Evolutionary conservation across 192 early-diverging fungal species (phyloP).

Genomic region (Pilobolus umbonatus): DNA sequence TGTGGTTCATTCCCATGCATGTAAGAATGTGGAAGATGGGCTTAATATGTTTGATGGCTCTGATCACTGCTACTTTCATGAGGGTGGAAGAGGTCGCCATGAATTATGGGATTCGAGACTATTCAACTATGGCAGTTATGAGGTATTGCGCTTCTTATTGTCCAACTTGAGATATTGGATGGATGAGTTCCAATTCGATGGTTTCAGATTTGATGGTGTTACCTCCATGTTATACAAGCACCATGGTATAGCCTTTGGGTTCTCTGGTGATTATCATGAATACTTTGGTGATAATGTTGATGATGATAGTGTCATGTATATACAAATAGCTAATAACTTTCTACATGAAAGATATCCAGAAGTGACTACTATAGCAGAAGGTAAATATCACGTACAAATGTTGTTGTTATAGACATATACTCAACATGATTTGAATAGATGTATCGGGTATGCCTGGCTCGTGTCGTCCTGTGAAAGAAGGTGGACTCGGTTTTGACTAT

Average conservation of each 20-base stretch:
- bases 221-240: constrained; percentile 95
- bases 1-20: constrained; percentile 95
- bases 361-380: constrained; percentile 89
- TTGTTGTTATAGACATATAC: not conserved
- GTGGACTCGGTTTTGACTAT: constrained; percentile 96
- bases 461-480: constrained; percentile 79
- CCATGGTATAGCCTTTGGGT: constrained; percentile 92
- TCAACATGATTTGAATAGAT: constrained; percentile 47
- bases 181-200: constrained; percentile 86
- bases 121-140: constrained; percentile 93
- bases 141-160: constrained; percentile 89
- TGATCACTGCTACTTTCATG: constrained; percentile 96
- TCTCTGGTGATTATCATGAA: constrained; percentile 89
- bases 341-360: constrained; percentile 76
- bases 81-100: constrained; percentile 76
- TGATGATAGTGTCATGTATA: constrained; percentile 79
- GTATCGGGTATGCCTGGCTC: constrained; percentile 99
- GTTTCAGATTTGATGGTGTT: constrained; percentile 98
- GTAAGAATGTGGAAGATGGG: constrained; percentile 92
- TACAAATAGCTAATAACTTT: constrained; percentile 89
- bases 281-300: constrained; percentile 89
- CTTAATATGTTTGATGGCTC: constrained; percentile 95
- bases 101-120: constrained; percentile 91
- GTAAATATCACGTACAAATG: constrained; percentile 34
- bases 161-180: constrained; percentile 95